Conservation (phyloP, 2,329 filamentous ascomycete species). For the Apiospora koreana region DNA sequence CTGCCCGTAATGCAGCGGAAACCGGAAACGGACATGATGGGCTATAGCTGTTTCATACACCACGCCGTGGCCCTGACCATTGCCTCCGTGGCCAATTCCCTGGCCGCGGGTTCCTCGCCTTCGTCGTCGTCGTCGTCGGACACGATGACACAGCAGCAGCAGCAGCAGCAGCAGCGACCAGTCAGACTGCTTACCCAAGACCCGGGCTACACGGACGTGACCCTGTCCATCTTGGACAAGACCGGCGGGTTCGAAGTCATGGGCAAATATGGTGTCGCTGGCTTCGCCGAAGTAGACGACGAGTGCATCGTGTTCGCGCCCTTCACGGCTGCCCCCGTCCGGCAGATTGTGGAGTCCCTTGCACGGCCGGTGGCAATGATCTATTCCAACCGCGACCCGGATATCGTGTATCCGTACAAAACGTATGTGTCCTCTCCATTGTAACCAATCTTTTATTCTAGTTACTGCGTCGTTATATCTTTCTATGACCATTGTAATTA, state of each 20-base stretch:
- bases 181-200: not conserved
- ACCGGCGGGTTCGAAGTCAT: not conserved
- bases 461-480: not conserved
- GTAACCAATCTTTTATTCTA: not conserved
- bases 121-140: too few species aligned
- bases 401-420: not conserved
- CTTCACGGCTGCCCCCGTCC: not conserved
- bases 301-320: not conserved
- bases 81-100: not conserved
- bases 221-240: not conserved
- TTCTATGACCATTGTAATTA: too few species aligned
- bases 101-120: too few species aligned
- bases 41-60: not conserved
- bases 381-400: not conserved
- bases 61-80: not conserved
- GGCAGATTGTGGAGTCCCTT: not conserved
- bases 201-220: not conserved
- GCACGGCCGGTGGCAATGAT: not conserved
- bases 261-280: not conserved
- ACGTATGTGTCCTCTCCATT: not conserved
- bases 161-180: not conserved
- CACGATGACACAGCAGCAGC: too few species aligned
- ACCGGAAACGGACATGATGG: not conserved
- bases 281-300: not conserved
- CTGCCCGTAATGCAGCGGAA: not conserved